These are phyloP conservation scores for Nakaseomyces nivariensis DNA, from an alignment of 1,139 yeast genomes.

Conservation along the genomic window DNA sequence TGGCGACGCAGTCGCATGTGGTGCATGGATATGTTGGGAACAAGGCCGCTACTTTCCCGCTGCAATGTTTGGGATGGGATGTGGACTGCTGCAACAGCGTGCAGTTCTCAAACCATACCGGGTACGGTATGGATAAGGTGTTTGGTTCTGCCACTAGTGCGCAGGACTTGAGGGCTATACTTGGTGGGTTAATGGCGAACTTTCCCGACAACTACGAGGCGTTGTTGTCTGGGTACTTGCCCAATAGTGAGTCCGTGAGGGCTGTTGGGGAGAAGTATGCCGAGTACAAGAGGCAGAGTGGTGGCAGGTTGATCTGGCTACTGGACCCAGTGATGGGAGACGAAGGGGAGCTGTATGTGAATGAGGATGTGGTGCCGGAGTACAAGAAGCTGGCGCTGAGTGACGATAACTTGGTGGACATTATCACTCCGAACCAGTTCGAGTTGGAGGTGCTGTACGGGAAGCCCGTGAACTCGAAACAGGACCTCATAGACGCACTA, in stretches of 20 bases:
- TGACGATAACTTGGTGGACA: slow-evolving; percentile 35
- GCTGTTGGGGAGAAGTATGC: slow-evolving; percentile 27
- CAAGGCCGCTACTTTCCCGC: slow-evolving; percentile 53
- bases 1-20: slow-evolving; percentile 53
- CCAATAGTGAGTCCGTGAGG: slow-evolving; percentile 38
- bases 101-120: slow-evolving; percentile 59
- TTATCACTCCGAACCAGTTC: slow-evolving; percentile 65
- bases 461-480: slow-evolving; percentile 32
- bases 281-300: slow-evolving; percentile 18
- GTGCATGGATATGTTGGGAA: slow-evolving; percentile 62
- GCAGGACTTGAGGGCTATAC: slow-evolving; percentile 25
- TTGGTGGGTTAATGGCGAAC: slow-evolving; percentile 28
- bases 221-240: slow-evolving; percentile 51
- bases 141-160: slow-evolving; percentile 30
- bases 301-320: slow-evolving; percentile 33
- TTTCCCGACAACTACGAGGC: slow-evolving; percentile 36
- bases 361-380: slow-evolving; percentile 42
- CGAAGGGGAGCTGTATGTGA: slow-evolving; percentile 57
- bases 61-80: slow-evolving; percentile 58
- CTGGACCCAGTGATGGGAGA: slow-evolving; percentile 76
- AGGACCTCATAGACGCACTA: slow-evolving; percentile 36
- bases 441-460: slow-evolving; percentile 54
- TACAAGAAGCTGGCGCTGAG: slow-evolving; percentile 38
- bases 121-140: slow-evolving; percentile 41
- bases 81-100: slow-evolving; percentile 58